phyloP scores from a whole-genome alignment of 208 protist genomes.

The Phytomonas francai region DNA sequence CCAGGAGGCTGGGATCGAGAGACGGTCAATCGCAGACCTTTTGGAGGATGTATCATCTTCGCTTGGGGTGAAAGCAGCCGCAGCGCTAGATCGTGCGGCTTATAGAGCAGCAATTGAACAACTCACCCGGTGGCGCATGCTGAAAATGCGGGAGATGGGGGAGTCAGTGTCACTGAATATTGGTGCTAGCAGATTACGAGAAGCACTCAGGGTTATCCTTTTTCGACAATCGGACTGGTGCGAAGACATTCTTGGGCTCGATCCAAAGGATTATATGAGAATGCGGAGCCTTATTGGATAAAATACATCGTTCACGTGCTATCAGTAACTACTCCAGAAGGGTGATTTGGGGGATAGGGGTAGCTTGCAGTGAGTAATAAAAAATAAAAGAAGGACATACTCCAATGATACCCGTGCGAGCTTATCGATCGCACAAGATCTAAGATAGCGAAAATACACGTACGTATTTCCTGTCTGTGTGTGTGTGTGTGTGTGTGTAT shows the following conservation, averaged over 20 bases:
- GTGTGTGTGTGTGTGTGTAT: no score
- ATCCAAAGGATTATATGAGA: slow-evolving; percentile 49
- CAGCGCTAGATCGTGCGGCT: slow-evolving; percentile 46
- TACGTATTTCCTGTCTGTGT: background rate
- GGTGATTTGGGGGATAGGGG: no score
- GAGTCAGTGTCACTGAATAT: slow-evolving; percentile 36
- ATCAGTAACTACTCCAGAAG: background rate
- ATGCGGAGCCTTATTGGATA: slow-evolving; percentile 37
- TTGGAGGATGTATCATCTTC: slow-evolving; percentile 68
- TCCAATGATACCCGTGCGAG: background rate
- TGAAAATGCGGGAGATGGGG: slow-evolving; percentile 20
- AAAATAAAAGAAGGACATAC: background rate
- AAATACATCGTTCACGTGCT: background rate
- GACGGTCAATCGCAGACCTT: slow-evolving; percentile 53
- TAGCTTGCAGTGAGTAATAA: background rate
- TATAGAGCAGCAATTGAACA: slow-evolving; percentile 38
- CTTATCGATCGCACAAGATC: background rate
- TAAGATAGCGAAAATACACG: background rate
- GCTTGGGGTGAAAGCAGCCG: slow-evolving; percentile 54
- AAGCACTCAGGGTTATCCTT: slow-evolving; percentile 38
- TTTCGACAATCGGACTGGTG: slow-evolving; percentile 32
- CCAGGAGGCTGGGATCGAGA: slow-evolving; percentile 26
- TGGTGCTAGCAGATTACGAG: slow-evolving; percentile 34
- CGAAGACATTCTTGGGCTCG: slow-evolving; percentile 38
- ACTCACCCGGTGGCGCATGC: slow-evolving; percentile 45